Evolutionary conservation across 345 rosid species (phyloP), one percentile per base, ranked within the genome.

Genomic region (Melaleuca quinquenervia): DNA sequence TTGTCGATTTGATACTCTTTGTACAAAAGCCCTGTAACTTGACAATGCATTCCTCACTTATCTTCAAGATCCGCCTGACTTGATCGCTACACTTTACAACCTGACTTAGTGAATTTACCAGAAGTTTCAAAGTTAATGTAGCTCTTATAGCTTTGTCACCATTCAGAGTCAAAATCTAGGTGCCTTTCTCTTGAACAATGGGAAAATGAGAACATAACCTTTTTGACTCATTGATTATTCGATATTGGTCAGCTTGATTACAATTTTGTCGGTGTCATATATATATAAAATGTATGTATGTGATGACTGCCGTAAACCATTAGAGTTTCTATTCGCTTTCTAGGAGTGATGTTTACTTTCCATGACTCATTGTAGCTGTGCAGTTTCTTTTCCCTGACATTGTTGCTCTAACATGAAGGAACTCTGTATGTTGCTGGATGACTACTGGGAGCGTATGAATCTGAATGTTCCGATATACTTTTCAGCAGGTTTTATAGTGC

Each of bases 381-480:
- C 29, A 52, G 62, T 83, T 83, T 32, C 75, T 32, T 83, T 24
- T 21, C 50, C 60, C 74, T 27, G 32, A 56, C 86, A 51, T 51
- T 70, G n/a, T 50, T 86, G 84, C 84, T 83, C 20, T 2, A 50
- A 45, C 55, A 52, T 82, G 44, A 44, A 97, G 99, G 99, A 97
- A 88, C 94, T 96, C 45, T 95, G 99, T 88, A 93, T 96, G 90
- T 88, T 97, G 89, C 92, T 97, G 88, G 99, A 97, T 87, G 98
- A 97, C 88, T 97, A 96, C 91, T 96, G 99, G 99, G 99, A 96
- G 87, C 98, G 98, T 84, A 91, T 96, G 98, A 96, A 94, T 89
- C 90, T 97, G 87, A 93, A 93, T 53, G 95, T 96, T 93, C 99
- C 99, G 10, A 95, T 97, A 76, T 97, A 94, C 92, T 97, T 97